Evolutionary conservation across 83 land plant species (phyloP), one percentile per base, ranked within the genome.

Genomic region (Picea mariana): DNA sequence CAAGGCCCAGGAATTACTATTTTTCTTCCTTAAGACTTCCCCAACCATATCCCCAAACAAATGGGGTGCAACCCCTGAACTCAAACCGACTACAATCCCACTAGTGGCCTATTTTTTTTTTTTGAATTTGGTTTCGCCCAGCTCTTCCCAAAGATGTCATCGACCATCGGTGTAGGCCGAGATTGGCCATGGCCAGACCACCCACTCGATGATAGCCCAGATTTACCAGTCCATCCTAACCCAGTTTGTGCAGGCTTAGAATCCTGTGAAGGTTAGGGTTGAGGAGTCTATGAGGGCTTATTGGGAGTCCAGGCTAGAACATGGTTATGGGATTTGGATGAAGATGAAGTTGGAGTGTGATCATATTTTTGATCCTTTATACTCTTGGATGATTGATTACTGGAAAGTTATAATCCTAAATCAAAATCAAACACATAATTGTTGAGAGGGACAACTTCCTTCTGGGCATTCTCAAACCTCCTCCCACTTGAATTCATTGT

Each of bases 341-440:
- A 52, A 6, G 88, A 23, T 1, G 52, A 59, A 11, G 77, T 18
- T 67, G 82, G 24, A 40, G 27, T 40, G 34, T 69, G 21, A 20
- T 26, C n/a, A 40, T 80, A 73, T 80, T 88, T 95, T 82, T 95
- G 94, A 21, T 89, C 94, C 38, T 89, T 91, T 42, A 92, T 85
- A 26, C 92, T 83, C 31, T 75, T 82, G 85, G 83, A 78, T 44
- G 88, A 77, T 5, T 82, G 84, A 18, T 81, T 26, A 21, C 82
- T 72, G 44, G 87, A 61, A 38, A 83, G 71, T 58, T 80, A 82
- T 11, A 91, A 79, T 76, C 87, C 89, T 49, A 93, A 59, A 6
- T 96, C 99, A 78, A 97, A 91, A 89, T 97, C 98, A 82, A 97
- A 97, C 52, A 91, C 86, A 84, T 87, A 92, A 78, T 87, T 92